These are phyloP conservation scores for Fusarium zealandicum DNA, from an alignment of 2,329 filamentous ascomycete genomes.

Conservation along the genomic window DNA sequence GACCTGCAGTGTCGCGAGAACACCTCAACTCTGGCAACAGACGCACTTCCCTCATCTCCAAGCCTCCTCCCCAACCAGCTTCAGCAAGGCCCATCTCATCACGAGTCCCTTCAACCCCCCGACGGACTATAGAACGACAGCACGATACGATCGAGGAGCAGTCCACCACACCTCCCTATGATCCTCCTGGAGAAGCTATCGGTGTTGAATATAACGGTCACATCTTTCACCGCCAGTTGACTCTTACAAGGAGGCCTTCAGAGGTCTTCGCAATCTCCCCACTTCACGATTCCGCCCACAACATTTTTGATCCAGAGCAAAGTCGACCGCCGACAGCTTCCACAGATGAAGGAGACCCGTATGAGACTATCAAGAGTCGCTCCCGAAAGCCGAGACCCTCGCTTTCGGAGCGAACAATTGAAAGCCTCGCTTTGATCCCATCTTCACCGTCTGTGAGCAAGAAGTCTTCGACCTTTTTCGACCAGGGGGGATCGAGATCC, in stretches of 20 bases:
- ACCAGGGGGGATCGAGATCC: slow-evolving; percentile 63
- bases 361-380: slow-evolving; percentile 33
- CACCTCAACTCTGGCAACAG: slow-evolving; percentile 44
- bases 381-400: slow-evolving; percentile 58
- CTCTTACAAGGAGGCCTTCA: slow-evolving; percentile 44
- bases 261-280: slow-evolving; percentile 40
- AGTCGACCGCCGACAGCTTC: slow-evolving; percentile 25
- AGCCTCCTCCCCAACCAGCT: slow-evolving; percentile 28
- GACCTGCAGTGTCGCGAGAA: slow-evolving; percentile 50
- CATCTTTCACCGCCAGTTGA: slow-evolving; percentile 39
- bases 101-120: slow-evolving; percentile 32
- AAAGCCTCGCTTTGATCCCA: slow-evolving; percentile 80
- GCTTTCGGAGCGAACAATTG: slow-evolving; percentile 83
- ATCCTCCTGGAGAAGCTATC: slow-evolving; percentile 34
- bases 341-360: slow-evolving; percentile 29
- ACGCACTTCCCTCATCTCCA: slow-evolving; percentile 31
- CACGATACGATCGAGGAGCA: slow-evolving; percentile 36
- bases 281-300: slow-evolving; percentile 26
- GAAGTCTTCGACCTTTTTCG: slow-evolving; percentile 76
- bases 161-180: slow-evolving; percentile 36
- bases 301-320: slow-evolving; percentile 33
- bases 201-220: slow-evolving; percentile 33
- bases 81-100: slow-evolving; percentile 25
- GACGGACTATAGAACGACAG: slow-evolving; percentile 29
- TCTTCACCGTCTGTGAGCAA: slow-evolving; percentile 75